Evolutionary conservation across 192 early-diverging fungal species (phyloP), one percentile per base, ranked within the genome.

Genomic region (Phlyctochytrium bullatum): DNA sequence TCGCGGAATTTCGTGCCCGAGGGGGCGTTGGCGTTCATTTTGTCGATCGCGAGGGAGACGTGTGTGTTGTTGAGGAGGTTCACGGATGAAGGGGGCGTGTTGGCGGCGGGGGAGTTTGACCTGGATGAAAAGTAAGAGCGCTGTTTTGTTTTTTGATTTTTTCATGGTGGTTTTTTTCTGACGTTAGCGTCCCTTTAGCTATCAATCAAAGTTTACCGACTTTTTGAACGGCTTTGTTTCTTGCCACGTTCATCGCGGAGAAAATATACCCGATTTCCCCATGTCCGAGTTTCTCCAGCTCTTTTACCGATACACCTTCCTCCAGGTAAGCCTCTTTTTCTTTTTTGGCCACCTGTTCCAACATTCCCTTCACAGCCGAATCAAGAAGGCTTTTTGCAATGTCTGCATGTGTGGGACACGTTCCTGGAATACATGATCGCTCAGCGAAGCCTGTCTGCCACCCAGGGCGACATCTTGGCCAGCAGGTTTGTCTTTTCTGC

Each of bases 41-140:
- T 67, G 36, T 28, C 58, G 3, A 4, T 67, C 2, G 27, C 58
- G 27, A 31, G 17, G 17, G 56, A 61, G 28, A 34, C 59, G 6
- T 67, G 66, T 34, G 57, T 33, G 57, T 57, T 67, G 1, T 16
- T 67, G 61, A 31, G 66, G 6, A 65, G 4, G 4, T 25, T 3
- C 16, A 47, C 33, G 4, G 6, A 2, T 2, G 58, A 62, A 34
- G 1, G 33, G n/a, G 14, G 2, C 31, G 40, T 27, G 4, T 14
- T 2, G 2, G 3, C 3, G 1, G 16, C 32, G 58, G n/a, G 2
- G 1, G 31, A 28, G 16, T n/a, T 2, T 58, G 66, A 40, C 14
- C 40, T 67, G 27, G 66, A 67, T 27, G 66, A 67, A 30, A 36
- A n/a, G 66, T 67, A n/a, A n/a, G n/a, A n/a, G n/a, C n/a, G n/a